Evolutionary conservation across 106 monocot species (phyloP).

Genomic region (Allium fistulosum): DNA sequence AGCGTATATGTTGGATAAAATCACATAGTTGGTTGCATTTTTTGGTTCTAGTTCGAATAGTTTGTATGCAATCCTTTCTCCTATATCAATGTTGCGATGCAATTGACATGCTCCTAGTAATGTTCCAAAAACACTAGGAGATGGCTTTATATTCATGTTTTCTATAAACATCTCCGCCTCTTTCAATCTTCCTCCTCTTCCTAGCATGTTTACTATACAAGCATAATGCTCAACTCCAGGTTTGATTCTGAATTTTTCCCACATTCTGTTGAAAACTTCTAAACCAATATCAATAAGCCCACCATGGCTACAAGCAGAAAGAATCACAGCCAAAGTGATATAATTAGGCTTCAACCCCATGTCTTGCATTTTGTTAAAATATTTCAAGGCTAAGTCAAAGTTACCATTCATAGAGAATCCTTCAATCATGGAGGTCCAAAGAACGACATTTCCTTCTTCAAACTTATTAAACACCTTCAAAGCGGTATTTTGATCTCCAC

Average conservation of each 20-base stretch:
- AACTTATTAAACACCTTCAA: constrained; percentile 22
- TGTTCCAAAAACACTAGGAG: constrained; percentile 27
- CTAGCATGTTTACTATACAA: constrained; percentile 41
- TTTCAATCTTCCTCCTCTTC: constrained; percentile 35
- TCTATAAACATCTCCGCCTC: constrained; percentile 35
- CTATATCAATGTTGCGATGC: constrained; percentile 33
- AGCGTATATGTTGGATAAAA: constrained; percentile 45
- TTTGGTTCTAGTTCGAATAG: constrained; percentile 36
- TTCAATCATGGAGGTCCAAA: constrained; percentile 56
- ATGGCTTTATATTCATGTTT: constrained; percentile 22
- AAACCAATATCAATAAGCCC: constrained; percentile 32
- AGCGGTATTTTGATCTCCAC: constrained; percentile 29
- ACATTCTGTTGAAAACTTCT: constrained; percentile 31
- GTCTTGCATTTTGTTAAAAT: constrained; percentile 27
- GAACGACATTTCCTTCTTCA: constrained; percentile 17
- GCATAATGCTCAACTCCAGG: constrained; percentile 33
- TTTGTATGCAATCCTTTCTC: constrained; percentile 24
- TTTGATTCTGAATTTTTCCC: constrained; percentile 25
- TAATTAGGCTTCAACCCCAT: constrained; percentile 24
- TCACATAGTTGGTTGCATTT: constrained; percentile 38
- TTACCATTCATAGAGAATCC: constrained; percentile 38
- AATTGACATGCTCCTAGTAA: constrained; percentile 51
- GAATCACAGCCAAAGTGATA: constrained; percentile 37
- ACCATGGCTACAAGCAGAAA: constrained; percentile 46
- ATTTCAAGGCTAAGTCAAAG: constrained; percentile 13